Evolutionary conservation across 1,139 yeast genomes (phyloP), one percentile per base, ranked within the genome.

Genomic region (Blastobotrys indianensis): DNA sequence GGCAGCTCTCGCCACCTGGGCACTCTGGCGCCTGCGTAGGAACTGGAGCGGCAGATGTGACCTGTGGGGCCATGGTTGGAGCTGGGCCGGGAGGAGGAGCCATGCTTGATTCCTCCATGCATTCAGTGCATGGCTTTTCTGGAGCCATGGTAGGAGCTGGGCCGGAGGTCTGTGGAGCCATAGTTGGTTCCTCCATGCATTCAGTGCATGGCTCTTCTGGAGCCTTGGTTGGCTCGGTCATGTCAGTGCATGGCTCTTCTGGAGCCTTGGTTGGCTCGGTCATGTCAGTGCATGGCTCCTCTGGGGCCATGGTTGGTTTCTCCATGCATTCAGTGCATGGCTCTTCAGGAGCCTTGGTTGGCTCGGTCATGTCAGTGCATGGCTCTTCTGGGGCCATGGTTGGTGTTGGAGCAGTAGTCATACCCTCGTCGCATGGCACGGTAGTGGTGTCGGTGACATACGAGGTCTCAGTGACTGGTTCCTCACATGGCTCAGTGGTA

Each of bases 1-100:
- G 17, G 10, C 41, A 30, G 32, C 32, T 15, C 12, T 15, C 39
- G 4, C 40, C 31, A 16, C 36, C 39, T 23, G 44, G 41, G 15
- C 42, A 30, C 17, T 36, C 31, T 31, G 43, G 34, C 8, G 12
- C 41, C 10, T 31, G 25, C 12, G 38, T 17, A 23, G 44, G 34
- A n/a, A 34, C 33, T 35, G 11, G 39, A 33, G 42, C 15, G 45
- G 32, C 23, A 32, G 38, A 20, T 12, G 42, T 15, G 38, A 42
- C n/a, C 15, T 31, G 12, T 35, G 38, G 38, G 3, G 28, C 8
- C 11, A 15, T n/a, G 33, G 33, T 13, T 5, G 4, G 5, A 31
- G 33, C 12, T 8, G 32, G 39, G n/a, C n/a, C 42, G 8, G 45
- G 38, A 16, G 37, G 25, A 8, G 46, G 46, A 36, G 39, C 25